phyloP scores from a whole-genome alignment of 352 stramenopile genomes.

The Globisporangium uncinulatum region DNA sequence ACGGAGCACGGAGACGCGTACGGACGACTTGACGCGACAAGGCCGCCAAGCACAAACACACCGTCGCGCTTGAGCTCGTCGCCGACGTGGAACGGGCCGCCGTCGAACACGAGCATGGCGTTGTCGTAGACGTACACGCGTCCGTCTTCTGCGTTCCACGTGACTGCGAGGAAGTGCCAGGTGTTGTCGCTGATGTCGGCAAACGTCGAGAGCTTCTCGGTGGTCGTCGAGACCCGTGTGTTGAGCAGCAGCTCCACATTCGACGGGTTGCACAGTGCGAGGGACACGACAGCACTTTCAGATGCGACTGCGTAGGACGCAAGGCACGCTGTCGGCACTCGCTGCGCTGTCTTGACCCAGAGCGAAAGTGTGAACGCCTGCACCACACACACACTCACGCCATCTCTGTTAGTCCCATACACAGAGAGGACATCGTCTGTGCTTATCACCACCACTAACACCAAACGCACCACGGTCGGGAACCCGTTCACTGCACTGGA shows the following conservation, averaged over 20 bases:
- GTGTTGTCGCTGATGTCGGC: slow-evolving; percentile 57
- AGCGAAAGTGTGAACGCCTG: slow-evolving; percentile 53
- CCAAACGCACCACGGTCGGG: slow-evolving; percentile 25
- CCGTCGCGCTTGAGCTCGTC: slow-evolving; percentile 22
- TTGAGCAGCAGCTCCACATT: slow-evolving; percentile 53
- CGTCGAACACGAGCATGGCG: slow-evolving; percentile 61
- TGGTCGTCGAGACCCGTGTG: slow-evolving; percentile 14
- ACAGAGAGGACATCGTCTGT: background rate
- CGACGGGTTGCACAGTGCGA: slow-evolving; percentile 56
- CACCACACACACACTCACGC: background rate
- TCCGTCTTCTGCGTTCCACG: slow-evolving; percentile 51
- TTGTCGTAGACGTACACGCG: slow-evolving; percentile 58
- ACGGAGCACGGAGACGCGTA: slow-evolving; percentile 2
- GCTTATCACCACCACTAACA: background rate
- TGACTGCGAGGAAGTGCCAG: slow-evolving; percentile 64
- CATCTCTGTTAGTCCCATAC: background rate
- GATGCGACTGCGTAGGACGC: slow-evolving; percentile 31
- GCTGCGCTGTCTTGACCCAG: slow-evolving; percentile 50
- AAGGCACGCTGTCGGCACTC: slow-evolving; percentile 25
- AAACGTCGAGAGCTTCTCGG: slow-evolving; percentile 37
- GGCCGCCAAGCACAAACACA: slow-evolving; percentile 37
- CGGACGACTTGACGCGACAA: slow-evolving; percentile 15
- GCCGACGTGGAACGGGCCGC: slow-evolving; percentile 46
- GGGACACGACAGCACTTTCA: slow-evolving; percentile 13
- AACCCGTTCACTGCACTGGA: slow-evolving; percentile 27